Percentiles rank a stretch among this genome's conserved stretches.
These are phyloP conservation scores for Oryza coarctata DNA, from an alignment of 176 grass and related monocot species.

Conservation along the genomic window DNA sequence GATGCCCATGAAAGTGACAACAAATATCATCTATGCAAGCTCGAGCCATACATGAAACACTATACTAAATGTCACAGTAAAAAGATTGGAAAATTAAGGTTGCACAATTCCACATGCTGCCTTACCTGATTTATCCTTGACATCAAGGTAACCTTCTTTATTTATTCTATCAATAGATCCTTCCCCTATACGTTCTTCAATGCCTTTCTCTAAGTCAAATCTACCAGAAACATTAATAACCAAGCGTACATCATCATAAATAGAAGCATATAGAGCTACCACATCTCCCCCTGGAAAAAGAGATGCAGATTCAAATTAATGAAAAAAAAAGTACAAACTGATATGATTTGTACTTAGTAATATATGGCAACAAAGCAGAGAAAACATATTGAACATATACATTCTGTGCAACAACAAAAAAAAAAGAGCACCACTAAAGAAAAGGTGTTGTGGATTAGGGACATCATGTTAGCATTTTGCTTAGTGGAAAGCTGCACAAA, in stretches of 20 bases:
- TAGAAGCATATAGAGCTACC: conserved; percentile 61
- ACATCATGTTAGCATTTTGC: background rate
- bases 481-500: background rate
- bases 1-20: background rate
- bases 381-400: background rate
- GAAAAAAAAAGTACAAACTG: background rate
- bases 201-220: conserved; percentile 55
- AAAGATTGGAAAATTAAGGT: background rate
- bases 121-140: conserved; percentile 54
- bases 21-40: background rate
- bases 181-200: conserved; percentile 55
- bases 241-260: conserved; percentile 52
- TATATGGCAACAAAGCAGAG: background rate
- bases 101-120: background rate
- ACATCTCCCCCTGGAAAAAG: conserved; percentile 50
- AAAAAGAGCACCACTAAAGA: conserved; percentile 9
- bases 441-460: background rate
- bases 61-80: background rate
- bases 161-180: conserved; percentile 49
- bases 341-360: background rate
- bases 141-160: conserved; percentile 60
- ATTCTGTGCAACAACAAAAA: background rate
- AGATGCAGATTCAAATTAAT: background rate
- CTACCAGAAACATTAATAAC: conserved; percentile 60
- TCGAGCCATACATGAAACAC: background rate